A percentile compares a stretch with the other conserved stretches of the same genome.
These are phyloP conservation scores for Colletotrichum lentis DNA, from an alignment of 2,329 filamentous ascomycete genomes.

Conservation along the genomic window DNA sequence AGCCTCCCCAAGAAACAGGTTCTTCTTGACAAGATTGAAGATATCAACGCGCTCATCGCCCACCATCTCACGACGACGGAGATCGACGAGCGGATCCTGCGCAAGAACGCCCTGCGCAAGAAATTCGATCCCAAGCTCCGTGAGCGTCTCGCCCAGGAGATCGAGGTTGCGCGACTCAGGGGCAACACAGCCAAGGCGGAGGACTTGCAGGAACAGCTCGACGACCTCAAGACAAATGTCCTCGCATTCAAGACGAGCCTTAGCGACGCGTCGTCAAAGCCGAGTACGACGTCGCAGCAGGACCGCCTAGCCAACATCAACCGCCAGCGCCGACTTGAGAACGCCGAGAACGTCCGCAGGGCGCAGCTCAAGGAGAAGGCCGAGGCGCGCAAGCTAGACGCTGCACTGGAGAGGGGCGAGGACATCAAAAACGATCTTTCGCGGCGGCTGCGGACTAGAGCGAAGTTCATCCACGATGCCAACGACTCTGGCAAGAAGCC, in stretches of 20 bases:
- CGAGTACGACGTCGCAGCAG: constrained; percentile 70
- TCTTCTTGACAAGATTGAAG: constrained; percentile 75
- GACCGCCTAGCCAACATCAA: constrained; percentile 87
- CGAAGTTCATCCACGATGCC: constrained; percentile 73
- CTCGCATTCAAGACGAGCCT: constrained; percentile 77
- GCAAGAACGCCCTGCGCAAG: constrained; percentile 72
- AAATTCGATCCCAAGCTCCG: constrained; percentile 74
- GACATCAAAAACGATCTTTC: constrained; percentile 65
- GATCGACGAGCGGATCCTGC: constrained; percentile 79
- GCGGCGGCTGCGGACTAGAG: constrained; percentile 70
- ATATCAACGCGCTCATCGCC: constrained; percentile 81
- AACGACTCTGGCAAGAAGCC: constrained; percentile 52
- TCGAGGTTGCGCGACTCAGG: constrained; percentile 70
- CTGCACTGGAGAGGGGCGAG: constrained; percentile 70
- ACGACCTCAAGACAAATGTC: constrained; percentile 71
- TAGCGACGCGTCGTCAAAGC: constrained; percentile 61
- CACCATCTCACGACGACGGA: constrained; percentile 85
- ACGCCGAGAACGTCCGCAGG: constrained; percentile 88
- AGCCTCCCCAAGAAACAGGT: constrained; percentile 76
- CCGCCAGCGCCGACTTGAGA: constrained; percentile 80
- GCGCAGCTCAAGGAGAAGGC: constrained; percentile 85
- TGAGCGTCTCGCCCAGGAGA: constrained; percentile 69
- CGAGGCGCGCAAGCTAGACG: constrained; percentile 66
- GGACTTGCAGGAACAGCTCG: constrained; percentile 67
- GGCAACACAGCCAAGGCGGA: constrained; percentile 68